Evolutionary conservation across 352 stramenopile species (phyloP).

Genomic region (Globisporangium takayamanum): DNA sequence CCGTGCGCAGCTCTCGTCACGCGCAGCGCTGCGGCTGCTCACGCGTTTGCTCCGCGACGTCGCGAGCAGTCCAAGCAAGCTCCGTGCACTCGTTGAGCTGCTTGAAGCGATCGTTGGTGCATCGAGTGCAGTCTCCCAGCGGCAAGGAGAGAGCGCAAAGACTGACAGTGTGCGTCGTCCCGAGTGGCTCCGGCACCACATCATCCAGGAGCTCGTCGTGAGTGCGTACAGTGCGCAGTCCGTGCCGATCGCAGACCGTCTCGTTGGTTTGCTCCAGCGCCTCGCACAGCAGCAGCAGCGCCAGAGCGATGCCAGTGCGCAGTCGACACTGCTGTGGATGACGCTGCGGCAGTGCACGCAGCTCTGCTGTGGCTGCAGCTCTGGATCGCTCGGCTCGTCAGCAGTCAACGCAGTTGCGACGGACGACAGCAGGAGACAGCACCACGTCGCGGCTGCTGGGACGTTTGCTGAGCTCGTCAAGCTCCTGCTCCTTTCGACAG

Average conservation of each 20-base stretch:
- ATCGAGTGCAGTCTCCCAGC: not conserved
- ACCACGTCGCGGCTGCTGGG: conserved; percentile 19
- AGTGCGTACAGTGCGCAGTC: conserved; percentile 28
- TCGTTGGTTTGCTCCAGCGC: conserved; percentile 26
- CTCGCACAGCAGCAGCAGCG: conserved; percentile 13
- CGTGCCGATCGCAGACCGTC: conserved; percentile 12
- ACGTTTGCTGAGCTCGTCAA: conserved; percentile 45
- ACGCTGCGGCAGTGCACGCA: conserved; percentile 52
- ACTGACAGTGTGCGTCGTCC: conserved; percentile 7
- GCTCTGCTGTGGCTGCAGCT: conserved; percentile 40
- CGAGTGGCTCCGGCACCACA: conserved; percentile 37
- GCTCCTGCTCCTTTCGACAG: conserved; percentile 22
- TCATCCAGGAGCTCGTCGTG: conserved; percentile 37
- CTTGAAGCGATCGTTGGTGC: conserved; percentile 24
- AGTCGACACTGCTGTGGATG: conserved; percentile 31
- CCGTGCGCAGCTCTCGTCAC: conserved; percentile 33
- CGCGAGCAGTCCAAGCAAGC: conserved; percentile 15
- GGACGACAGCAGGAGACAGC: not conserved
- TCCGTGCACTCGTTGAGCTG: conserved; percentile 30
- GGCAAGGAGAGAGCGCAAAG: conserved; percentile 7
- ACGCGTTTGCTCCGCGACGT: conserved; percentile 16
- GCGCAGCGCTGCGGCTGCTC: conserved; percentile 26
- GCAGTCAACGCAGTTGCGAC: too few relatives aligned
- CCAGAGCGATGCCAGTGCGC: conserved; percentile 3
- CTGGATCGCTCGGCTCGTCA: not conserved